Evolutionary conservation across 2,329 filamentous ascomycete genomes (phyloP).

Genomic region (Davidsoniella australis): DNA sequence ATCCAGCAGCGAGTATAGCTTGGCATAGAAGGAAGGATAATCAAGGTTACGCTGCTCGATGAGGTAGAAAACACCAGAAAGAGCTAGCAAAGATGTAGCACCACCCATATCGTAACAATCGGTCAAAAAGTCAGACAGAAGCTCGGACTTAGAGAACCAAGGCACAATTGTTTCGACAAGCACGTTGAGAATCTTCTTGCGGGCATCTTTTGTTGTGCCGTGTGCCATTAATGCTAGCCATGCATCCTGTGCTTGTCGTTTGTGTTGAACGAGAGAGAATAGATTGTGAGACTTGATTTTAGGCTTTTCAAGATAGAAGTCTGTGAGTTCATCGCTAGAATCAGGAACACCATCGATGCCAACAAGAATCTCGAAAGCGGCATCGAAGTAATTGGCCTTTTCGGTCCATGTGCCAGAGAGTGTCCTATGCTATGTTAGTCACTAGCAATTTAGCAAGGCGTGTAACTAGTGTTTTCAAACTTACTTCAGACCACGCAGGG

Average conservation of each 20-base stretch:
- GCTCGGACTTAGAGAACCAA: conserved; percentile 75
- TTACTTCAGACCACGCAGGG: conserved; percentile 58
- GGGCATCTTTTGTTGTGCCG: conserved; percentile 51
- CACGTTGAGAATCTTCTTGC: conserved; percentile 59
- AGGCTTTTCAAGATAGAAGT: conserved; percentile 49
- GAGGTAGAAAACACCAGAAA: conserved; percentile 87
- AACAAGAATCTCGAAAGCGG: conserved; percentile 44
- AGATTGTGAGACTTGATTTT: conserved; percentile 51
- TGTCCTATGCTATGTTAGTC: conserved; percentile 17
- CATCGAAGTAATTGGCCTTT: conserved; percentile 30
- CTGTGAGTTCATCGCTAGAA: conserved; percentile 45
- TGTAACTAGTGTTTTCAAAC: conserved; percentile 19
- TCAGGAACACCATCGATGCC: conserved; percentile 55
- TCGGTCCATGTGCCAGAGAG: conserved; percentile 16
- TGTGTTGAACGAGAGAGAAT: conserved; percentile 51
- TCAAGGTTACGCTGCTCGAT: conserved; percentile 89
- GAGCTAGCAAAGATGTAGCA: conserved; percentile 67
- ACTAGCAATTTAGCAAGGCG: neutral
- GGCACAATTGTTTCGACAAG: conserved; percentile 68
- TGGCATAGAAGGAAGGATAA: conserved; percentile 84
- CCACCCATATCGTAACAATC: conserved; percentile 81
- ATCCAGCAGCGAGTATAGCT: conserved; percentile 86
- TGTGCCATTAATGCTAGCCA: conserved; percentile 66
- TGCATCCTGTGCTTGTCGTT: conserved; percentile 65
- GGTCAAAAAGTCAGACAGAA: conserved; percentile 92